Evolutionary conservation across 768 basidiomycete species (phyloP).

Genomic region (Suillus bovinus): DNA sequence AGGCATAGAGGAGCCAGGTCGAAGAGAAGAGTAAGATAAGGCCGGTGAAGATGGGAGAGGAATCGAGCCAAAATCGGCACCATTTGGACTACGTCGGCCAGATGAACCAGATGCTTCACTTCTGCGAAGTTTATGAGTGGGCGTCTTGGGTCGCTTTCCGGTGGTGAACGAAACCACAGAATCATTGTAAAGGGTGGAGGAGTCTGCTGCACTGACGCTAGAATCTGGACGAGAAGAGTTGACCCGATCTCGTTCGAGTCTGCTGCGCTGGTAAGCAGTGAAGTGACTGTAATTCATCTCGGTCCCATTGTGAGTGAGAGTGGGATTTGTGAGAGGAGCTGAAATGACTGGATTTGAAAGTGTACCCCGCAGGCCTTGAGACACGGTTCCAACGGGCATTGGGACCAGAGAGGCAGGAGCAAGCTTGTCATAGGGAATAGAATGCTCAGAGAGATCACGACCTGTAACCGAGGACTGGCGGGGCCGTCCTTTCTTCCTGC

Average conservation of each 20-base stretch:
- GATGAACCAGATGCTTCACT: constrained; percentile 61
- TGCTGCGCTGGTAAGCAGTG: constrained; percentile 46
- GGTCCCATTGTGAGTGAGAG: constrained; percentile 68
- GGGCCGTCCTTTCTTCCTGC: constrained; percentile 57
- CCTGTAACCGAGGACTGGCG: constrained; percentile 62
- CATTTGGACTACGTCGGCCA: constrained; percentile 47
- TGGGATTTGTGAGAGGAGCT: constrained; percentile 83
- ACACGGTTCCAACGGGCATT: constrained; percentile 53
- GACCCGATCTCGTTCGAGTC: constrained; percentile 54
- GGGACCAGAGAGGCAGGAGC: constrained; percentile 59
- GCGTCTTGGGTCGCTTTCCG: constrained; percentile 34
- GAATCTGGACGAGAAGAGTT: constrained; percentile 47
- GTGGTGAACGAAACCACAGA: constrained; percentile 40
- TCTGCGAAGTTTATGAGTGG: constrained; percentile 38
- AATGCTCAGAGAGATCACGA: constrained; percentile 63
- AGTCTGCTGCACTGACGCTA: constrained; percentile 56
- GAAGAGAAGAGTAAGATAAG: constrained; percentile 38
- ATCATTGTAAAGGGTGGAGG: constrained; percentile 59
- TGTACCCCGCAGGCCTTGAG: constrained; percentile 52
- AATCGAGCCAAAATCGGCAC: constrained; percentile 54
- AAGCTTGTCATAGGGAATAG: constrained; percentile 74
- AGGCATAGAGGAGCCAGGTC: constrained; percentile 53
- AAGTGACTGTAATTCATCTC: constrained; percentile 59
- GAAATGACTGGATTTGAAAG: constrained; percentile 49
- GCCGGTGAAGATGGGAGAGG: constrained; percentile 34